Evolutionary conservation across 2,329 filamentous ascomycete genomes (phyloP), one percentile per base, ranked within the genome.

Genomic region (Leptodontidium sp.): DNA sequence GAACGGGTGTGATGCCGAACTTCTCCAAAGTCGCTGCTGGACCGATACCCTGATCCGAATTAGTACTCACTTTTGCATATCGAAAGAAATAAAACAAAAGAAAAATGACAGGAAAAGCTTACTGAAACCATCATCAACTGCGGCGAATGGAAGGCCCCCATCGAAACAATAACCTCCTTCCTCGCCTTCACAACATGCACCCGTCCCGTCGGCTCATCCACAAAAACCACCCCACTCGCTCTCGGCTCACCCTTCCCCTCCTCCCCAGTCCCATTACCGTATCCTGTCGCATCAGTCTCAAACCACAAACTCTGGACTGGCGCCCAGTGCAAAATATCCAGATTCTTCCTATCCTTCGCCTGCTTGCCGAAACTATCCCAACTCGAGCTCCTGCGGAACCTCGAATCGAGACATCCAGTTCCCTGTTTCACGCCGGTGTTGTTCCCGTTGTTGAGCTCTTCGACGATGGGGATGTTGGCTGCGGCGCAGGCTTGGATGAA

Each of bases 41-140:
- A 0, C 84, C 84, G 24, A 86, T 79, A 14, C 84, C 84, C 63
- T 65, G 4, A 0, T 15, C 4, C 2, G 8, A 21, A 24, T 63
- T 6, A 63, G 61, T 35, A 32, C 9, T 4, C 15, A 15, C 17
- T 64, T 24, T 26, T 21, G 29, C 1, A 45, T 45, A 8, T 12
- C n/a, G 47, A 50, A 26, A 26, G 21, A 50, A 7, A 8, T 45
- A 8, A 45, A 14, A 45, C 40, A 45, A 8, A 7, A 14, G 40
- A 17, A 38, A n/a, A 15, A 26, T n/a, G 1, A 49, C 2, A 40
- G 24, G 1, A 40, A 14, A 26, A 21, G 24, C 53, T 29, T 40
- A 62, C 68, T 57, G 81, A 84, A 0, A 85, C 80, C 76, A 84
- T 83, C 7, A 86, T 79, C 7, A 86, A 79, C 71, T 86, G 84